Conservation (phyloP, 345 rosid species). For the Syzygium grande region DNA sequence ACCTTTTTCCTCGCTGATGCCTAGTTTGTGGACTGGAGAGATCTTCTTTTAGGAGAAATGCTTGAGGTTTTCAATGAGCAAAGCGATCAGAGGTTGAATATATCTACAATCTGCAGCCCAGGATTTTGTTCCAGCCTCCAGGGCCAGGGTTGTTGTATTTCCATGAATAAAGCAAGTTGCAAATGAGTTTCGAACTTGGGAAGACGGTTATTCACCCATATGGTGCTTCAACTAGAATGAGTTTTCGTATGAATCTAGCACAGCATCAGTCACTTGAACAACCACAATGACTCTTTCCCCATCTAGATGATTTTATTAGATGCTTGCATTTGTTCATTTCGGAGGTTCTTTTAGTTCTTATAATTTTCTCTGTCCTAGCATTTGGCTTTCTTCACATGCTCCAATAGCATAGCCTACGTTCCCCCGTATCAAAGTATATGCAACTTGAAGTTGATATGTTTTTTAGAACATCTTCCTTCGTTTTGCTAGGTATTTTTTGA, state of each 20-base stretch:
- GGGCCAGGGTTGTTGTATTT: not conserved
- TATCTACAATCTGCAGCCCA: not conserved
- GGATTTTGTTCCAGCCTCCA: not conserved
- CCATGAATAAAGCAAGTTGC: not conserved
- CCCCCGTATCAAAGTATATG: not conserved
- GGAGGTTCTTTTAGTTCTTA: not conserved
- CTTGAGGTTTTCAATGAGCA: not conserved
- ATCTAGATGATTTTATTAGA: not conserved
- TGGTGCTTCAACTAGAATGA: not conserved
- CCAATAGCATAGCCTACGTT: not conserved
- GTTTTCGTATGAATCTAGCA: not conserved
- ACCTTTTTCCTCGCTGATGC: not conserved
- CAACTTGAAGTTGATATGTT: not conserved
- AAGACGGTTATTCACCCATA: not conserved
- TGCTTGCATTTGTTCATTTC: not conserved
- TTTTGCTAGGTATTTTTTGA: slow-evolving; percentile 47
- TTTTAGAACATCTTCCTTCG: not conserved
- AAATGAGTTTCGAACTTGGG: not conserved
- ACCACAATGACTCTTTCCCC: not conserved
- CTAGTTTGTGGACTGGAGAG: not conserved
- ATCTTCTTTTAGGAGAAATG: not conserved
- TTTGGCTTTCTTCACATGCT: not conserved
- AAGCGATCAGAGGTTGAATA: not conserved
- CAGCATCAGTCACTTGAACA: not conserved
- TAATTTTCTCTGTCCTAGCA: not conserved